Base-by-base conservation (phyloP, 2,329 filamentous ascomycete genomes). In the Colletotrichum horii region DNA sequence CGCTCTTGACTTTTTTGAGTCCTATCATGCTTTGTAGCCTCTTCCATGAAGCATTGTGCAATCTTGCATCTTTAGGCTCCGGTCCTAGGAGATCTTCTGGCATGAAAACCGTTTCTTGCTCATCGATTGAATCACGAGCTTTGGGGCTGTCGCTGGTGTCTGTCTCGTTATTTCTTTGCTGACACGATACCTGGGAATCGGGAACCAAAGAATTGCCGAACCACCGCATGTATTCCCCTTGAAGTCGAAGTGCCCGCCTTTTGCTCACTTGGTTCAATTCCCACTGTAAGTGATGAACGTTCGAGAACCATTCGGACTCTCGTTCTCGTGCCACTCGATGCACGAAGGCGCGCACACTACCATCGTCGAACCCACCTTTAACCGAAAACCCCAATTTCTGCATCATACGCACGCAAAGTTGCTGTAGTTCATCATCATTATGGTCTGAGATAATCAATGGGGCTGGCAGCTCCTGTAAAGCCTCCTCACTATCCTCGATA, bases 81-180 rank as follows among this genome's bases (percentile, higher is more conserved):
- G 89, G 89, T 0, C 91, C 91, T 28, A 93, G 89, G 0, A 93
- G 77, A 77, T 93, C 92, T 78, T 91, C 88, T 75, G 87, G 88
- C 0, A 84, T 89, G 0, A 93, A 81, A 0, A 87, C 74, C 19
- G 19, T 24, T 1, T 38, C 22, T n/a, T 64, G 19, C 8, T 4
- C 60, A 38, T 16, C 30, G 30, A 24, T 34, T 36, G 5, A 0
- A 34, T 24, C 30, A 1, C 15, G 4, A 6, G 34, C 19, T 24
- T 62, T 26, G 5, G 28, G 26, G 2, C 89, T 81, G 77, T 91
- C 89, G 75, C 91, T 85, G 4, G 87, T 83, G 1, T 65, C 65
- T 8, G 55, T 61, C 1, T 84, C 83, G 2, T 78, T 77, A 7
- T 34, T 15, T 70, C 5, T 52, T 62, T 38, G 22, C 73, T 36